Evolutionary conservation across 352 stramenopile species (phyloP), one percentile per base, ranked within the genome.

Genomic region (Globisporangium megalacanthum): DNA sequence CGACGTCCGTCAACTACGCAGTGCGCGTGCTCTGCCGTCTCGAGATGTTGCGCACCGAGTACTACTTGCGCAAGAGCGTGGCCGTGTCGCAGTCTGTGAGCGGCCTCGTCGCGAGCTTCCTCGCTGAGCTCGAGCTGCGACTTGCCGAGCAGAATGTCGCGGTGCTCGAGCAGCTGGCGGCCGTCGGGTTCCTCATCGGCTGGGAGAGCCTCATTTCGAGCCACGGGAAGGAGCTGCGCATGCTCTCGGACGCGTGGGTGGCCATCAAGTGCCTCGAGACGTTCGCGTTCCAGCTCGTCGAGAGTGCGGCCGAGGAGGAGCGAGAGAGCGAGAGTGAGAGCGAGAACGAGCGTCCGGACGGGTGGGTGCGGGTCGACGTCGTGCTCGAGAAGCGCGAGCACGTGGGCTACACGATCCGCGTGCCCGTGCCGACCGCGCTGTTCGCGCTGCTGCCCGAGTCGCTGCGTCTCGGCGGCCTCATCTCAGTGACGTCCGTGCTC

Each of bases 171-270:
- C 84, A 93, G 61, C 69, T 91, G 55, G 77, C 73, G 0, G 61
- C 62, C 22, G 69, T 90, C n/a, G 86, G 86, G 0, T 97, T 97
- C 54, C 61, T 97, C 9, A 86, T 98, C 46, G 92, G 89, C 19
- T 98, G 97, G 82, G 94, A 98, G 70, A 96, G 91, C 39, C 75
- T 99, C 3, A 88, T 99, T 22, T 97, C 86, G 58, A 96, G 95
- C 15, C 91, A 97, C 42, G 95, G 94, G 29, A 97, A 98, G 61
- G 96, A 99, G 59, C 61, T 98, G 36, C 88, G 85, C 46, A 98
- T 98, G 96, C 85, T 99, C 33, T 90, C 88, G 19, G 90, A 97
- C 52, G 76, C 92, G 4, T 93, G 80, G 73, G 85, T 95, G 15
- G 86, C 89, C 6, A 92, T 94, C 55, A 92, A 96, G 65, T 95